phyloP scores from a whole-genome alignment of 495 filamentous ascomycete species.

The Daldinia bambusicola region DNA sequence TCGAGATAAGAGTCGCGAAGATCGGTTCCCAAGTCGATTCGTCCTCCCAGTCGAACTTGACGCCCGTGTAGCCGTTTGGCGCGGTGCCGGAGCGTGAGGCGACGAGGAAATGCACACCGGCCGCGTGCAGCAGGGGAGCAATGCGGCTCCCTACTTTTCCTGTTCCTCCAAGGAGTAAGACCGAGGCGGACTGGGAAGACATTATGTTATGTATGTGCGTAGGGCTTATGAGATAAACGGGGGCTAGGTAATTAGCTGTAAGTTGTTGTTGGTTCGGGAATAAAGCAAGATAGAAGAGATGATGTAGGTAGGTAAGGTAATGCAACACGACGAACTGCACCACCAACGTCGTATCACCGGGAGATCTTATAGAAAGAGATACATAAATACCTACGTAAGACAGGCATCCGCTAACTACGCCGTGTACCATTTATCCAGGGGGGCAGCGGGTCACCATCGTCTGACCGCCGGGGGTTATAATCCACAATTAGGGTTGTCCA shows the following conservation, averaged over 20 bases:
- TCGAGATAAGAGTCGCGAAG: constrained; percentile 46
- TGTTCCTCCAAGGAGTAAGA: constrained; percentile 61
- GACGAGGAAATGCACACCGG: constrained; percentile 47
- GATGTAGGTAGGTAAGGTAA: not conserved
- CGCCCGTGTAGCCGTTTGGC: constrained; percentile 36
- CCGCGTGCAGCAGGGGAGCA: constrained; percentile 49
- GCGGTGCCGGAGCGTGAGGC: constrained; percentile 53
- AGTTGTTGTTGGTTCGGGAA: not conserved
- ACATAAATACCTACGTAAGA: not conserved
- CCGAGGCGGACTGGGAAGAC: constrained; percentile 21
- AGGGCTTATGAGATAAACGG: not conserved
- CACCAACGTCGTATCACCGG: not conserved
- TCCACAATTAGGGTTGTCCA: not conserved
- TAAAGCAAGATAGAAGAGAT: not conserved
- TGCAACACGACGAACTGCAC: not conserved
- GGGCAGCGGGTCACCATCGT: not conserved
- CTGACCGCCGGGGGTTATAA: not conserved
- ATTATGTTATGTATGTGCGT: constrained; percentile 4
- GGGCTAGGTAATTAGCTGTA: not conserved
- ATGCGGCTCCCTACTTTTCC: constrained; percentile 60
- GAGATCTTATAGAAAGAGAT: not conserved
- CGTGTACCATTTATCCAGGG: not conserved
- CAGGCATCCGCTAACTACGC: not conserved
- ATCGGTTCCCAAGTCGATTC: constrained; percentile 50
- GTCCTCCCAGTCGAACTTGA: constrained; percentile 62